Percentiles rank a stretch among this genome's conserved stretches.
Conservation (phyloP, 225 moss, liverwort and hornwort species). For the Pseudoscleropodium purum region DNA sequence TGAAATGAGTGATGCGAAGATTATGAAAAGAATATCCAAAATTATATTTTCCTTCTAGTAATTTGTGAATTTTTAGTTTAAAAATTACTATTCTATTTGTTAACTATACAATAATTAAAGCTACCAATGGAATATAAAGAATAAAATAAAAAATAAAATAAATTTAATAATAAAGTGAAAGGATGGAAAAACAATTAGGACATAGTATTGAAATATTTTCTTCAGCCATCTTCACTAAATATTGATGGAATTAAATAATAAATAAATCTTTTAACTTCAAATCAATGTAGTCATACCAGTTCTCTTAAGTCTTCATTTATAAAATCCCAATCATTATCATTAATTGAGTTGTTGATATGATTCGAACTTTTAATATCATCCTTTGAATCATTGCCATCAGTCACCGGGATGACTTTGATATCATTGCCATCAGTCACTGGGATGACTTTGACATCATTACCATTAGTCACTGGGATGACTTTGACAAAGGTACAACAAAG, state of each 20-base stretch:
- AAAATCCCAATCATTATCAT: neutral
- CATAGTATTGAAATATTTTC: neutral
- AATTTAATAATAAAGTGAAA: too few species aligned
- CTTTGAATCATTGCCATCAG: too few species aligned
- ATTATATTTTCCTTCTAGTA: neutral
- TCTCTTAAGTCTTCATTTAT: neutral
- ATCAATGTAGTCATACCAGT: neutral
- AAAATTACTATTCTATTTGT: too few species aligned
- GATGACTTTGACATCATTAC: too few species aligned
- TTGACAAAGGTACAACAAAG: too few species aligned
- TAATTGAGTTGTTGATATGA: neutral
- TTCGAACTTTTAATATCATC: neutral
- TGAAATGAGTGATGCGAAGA: neutral
- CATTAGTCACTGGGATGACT: too few species aligned
- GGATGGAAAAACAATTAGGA: neutral
- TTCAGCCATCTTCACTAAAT: neutral
- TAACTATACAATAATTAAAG: neutral
- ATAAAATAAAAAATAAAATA: too few species aligned
- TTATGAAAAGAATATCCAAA: neutral
- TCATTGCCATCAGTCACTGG: too few species aligned
- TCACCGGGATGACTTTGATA: too few species aligned
- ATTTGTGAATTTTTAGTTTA: too few species aligned
- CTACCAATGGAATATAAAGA: neutral
- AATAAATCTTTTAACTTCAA: neutral
- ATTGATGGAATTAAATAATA: too few species aligned